Evolutionary conservation across 2,329 filamentous ascomycete genomes (phyloP).

Genomic region (Polytolypa hystricis): DNA sequence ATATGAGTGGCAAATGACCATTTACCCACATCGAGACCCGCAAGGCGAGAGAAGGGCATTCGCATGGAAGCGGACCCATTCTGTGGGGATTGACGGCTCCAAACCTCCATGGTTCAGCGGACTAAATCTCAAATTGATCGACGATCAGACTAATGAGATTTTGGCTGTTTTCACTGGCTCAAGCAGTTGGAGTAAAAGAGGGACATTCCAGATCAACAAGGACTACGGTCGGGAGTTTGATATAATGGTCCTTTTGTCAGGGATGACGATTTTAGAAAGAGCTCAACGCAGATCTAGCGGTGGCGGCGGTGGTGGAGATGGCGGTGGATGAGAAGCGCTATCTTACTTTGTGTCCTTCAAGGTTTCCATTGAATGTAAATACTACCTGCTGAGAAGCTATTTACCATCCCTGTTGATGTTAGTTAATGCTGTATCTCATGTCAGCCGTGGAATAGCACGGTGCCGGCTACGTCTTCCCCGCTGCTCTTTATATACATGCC

Average conservation of each 20-base stretch:
- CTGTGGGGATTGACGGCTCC: slow-evolving; percentile 18
- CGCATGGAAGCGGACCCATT: slow-evolving; percentile 24
- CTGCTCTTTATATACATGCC: too few relatives aligned
- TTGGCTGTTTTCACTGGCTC: slow-evolving; percentile 21
- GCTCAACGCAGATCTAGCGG: not conserved
- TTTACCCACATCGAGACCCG: not conserved
- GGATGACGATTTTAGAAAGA: slow-evolving; percentile 1
- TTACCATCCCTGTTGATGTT: too few relatives aligned
- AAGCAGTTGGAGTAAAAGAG: slow-evolving; percentile 21
- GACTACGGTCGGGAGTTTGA: slow-evolving; percentile 20
- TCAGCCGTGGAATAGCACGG: too few relatives aligned
- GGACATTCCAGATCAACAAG: slow-evolving; percentile 20
- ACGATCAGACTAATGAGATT: slow-evolving; percentile 19
- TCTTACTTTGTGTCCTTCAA: not conserved
- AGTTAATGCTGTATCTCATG: too few relatives aligned
- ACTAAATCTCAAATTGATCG: slow-evolving; percentile 25
- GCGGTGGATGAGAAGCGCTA: slow-evolving; percentile 7
- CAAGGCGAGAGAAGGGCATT: slow-evolving; percentile 15
- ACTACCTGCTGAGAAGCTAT: too few relatives aligned
- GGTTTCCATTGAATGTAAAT: too few relatives aligned
- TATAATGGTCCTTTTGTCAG: slow-evolving; percentile 18
- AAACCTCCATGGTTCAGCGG: slow-evolving; percentile 14
- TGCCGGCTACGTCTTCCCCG: too few relatives aligned
- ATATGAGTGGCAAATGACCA: slow-evolving; percentile 13
- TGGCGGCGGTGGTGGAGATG: slow-evolving; percentile 9